Percentiles rank a stretch among this genome's conserved stretches.
phyloP scores from a whole-genome alignment of 176 grass and related monocot species.

The Rhynchospora tenuis region DNA sequence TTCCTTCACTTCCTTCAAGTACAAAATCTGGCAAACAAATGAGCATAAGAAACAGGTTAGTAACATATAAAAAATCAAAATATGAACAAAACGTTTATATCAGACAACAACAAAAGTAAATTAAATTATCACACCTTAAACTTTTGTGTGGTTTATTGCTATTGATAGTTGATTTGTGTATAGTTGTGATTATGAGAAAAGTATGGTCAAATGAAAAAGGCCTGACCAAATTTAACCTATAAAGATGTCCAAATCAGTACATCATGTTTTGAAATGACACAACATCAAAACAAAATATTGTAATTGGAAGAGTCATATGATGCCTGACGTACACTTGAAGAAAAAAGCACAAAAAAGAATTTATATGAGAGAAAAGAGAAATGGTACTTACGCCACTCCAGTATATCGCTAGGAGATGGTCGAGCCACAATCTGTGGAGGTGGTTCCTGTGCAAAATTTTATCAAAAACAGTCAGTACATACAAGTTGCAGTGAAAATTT shows the following conservation, averaged over 20 bases:
- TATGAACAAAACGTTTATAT: not conserved
- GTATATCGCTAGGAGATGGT: slow-evolving; percentile 83
- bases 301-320: not conserved
- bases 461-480: not conserved
- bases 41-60: not conserved
- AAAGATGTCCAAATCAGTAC: not conserved
- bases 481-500: not conserved
- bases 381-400: slow-evolving; percentile 91
- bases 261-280: not conserved
- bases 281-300: not conserved
- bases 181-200: not conserved
- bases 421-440: slow-evolving; percentile 94
- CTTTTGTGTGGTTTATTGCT: not conserved
- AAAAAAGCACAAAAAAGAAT: not conserved
- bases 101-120: slow-evolving; percentile 1
- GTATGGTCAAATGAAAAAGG: not conserved
- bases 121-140: not conserved
- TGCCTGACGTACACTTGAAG: not conserved
- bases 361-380: slow-evolving; percentile 3
- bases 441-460: slow-evolving; percentile 55
- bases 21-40: slow-evolving; percentile 77
- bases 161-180: not conserved
- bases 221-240: not conserved
- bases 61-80: slow-evolving; percentile 2
- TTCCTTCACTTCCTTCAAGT: slow-evolving; percentile 92